Percentiles rank a stretch among this genome's conserved stretches.
phyloP scores from a whole-genome alignment of 495 filamentous ascomycete genomes.

The Penicillium diatomitis region DNA sequence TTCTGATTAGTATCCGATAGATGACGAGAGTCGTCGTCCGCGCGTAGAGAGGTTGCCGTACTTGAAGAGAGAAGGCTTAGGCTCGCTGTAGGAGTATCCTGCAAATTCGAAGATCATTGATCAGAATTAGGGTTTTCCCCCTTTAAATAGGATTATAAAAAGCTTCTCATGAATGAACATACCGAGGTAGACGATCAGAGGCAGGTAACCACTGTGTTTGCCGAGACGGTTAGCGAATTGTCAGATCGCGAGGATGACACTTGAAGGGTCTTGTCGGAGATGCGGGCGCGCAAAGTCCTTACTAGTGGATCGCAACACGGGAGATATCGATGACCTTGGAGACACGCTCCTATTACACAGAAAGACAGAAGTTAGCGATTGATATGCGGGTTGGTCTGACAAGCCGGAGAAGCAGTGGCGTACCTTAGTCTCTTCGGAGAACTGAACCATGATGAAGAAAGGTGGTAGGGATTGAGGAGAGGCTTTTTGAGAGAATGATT shows the following conservation, averaged over 20 bases:
- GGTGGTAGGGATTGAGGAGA: background rate
- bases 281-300: slow-evolving; percentile 9
- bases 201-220: slow-evolving; percentile 74
- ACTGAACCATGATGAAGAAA: slow-evolving; percentile 58
- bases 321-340: slow-evolving; percentile 89
- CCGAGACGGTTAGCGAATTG: slow-evolving; percentile 22
- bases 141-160: background rate
- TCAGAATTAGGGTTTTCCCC: background rate
- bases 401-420: slow-evolving; percentile 2
- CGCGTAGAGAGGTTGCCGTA: slow-evolving; percentile 22
- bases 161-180: slow-evolving; percentile 21
- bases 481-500: background rate
- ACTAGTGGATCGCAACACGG: slow-evolving; percentile 96
- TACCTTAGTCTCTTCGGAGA: slow-evolving; percentile 97
- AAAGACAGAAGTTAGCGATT: background rate
- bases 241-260: background rate
- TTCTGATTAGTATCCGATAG: no score
- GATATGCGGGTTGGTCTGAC: no score
- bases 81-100: slow-evolving; percentile 93
- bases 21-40: no score
- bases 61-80: slow-evolving; percentile 88
- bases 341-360: slow-evolving; percentile 73
- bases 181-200: slow-evolving; percentile 96
- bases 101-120: slow-evolving; percentile 7
- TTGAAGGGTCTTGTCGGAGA: background rate